Evolutionary conservation across 768 basidiomycete genomes (phyloP), one percentile per base, ranked within the genome.

Genomic region (Pulveroboletus sp.): DNA sequence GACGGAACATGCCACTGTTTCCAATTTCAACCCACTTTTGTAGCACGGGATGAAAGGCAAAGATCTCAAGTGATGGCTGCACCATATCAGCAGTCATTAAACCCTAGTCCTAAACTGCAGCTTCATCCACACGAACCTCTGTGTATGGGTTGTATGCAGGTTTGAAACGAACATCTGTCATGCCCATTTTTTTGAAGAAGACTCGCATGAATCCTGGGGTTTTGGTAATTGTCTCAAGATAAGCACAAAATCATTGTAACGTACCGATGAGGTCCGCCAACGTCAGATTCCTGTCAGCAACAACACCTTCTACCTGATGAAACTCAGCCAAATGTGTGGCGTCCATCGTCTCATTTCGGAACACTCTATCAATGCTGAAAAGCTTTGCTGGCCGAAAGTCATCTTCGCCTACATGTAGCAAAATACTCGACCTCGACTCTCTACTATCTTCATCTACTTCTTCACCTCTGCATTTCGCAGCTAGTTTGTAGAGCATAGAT

Each of bases 251-350:
- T 32, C 5, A 46, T 24, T 17, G 4, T 2, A 31, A 66, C 78
- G 40, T 56, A 92, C 93, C 94, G 56, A 99, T 97, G 52, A 99
- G 75, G 66, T 98, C 93, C 15, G 93, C 95, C 26, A 99, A 74
- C 1, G 95, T 98, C 51, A 99, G 72, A 43, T 84, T 83, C 57
- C 85, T 82, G 69, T 99, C 96, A 9, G 96, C 96, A 26, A 99
- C 93, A 40, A 99, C 96, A 44, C 96, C 96, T 69, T 99, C 96
- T n/a, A 99, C 96, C 71, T 99, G 96, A 67, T 98, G 95, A 77
- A 99, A 99, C 70, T 99, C 96, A 5, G 96, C 96, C 55, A 99
- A 64, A 76, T 99, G 96, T 15, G 96, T 99, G 39, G 93, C 93
- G 69, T 99, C 96, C 79, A 91, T 90, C 0, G 96, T 91, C 70